phyloP scores from a whole-genome alignment of 768 basidiomycete genomes.

The Naganishia friedmannii region DNA sequence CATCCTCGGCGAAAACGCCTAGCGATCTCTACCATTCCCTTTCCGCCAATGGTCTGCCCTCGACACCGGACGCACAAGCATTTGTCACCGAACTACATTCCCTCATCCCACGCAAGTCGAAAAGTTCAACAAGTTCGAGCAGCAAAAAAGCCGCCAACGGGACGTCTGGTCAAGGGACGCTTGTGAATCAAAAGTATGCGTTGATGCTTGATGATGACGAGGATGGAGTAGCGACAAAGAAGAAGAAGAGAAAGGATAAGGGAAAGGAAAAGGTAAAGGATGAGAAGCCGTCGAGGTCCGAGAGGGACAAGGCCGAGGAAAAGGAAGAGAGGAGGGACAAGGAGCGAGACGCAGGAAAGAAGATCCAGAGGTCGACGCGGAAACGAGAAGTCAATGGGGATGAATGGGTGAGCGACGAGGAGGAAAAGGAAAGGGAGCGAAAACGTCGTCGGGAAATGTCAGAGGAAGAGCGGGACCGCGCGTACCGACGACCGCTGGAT shows the following conservation, averaged over 20 bases:
- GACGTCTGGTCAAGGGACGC: slow-evolving; percentile 71
- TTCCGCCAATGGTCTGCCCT: slow-evolving; percentile 72
- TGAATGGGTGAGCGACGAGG: slow-evolving; percentile 89
- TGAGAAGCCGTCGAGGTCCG: slow-evolving; percentile 26
- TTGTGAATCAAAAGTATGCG: slow-evolving; percentile 61
- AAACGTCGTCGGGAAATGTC: slow-evolving; percentile 45
- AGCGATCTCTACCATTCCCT: slow-evolving; percentile 75
- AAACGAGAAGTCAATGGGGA: slow-evolving; percentile 77
- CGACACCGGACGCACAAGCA: slow-evolving; percentile 71
- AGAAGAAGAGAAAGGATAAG: slow-evolving; percentile 57
- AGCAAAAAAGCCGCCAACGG: slow-evolving; percentile 60
- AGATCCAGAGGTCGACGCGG: slow-evolving; percentile 52
- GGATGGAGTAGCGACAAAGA: slow-evolving; percentile 43
- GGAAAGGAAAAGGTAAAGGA: slow-evolving; percentile 56
- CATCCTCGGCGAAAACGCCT: slow-evolving; percentile 71
- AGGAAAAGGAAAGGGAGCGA: slow-evolving; percentile 56
- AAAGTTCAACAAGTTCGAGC: slow-evolving; percentile 54
- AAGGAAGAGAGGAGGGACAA: slow-evolving; percentile 41
- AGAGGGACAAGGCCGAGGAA: slow-evolving; percentile 62
- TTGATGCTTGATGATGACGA: slow-evolving; percentile 79
- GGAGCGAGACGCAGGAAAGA: slow-evolving; percentile 32
- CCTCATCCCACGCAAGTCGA: slow-evolving; percentile 70
- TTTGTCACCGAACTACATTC: slow-evolving; percentile 76
- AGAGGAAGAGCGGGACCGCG: slow-evolving; percentile 35
- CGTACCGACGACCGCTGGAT: slow-evolving; percentile 46